These are phyloP conservation scores for Boletus vinaceobasis DNA, from an alignment of 768 basidiomycete species.

Conservation along the genomic window DNA sequence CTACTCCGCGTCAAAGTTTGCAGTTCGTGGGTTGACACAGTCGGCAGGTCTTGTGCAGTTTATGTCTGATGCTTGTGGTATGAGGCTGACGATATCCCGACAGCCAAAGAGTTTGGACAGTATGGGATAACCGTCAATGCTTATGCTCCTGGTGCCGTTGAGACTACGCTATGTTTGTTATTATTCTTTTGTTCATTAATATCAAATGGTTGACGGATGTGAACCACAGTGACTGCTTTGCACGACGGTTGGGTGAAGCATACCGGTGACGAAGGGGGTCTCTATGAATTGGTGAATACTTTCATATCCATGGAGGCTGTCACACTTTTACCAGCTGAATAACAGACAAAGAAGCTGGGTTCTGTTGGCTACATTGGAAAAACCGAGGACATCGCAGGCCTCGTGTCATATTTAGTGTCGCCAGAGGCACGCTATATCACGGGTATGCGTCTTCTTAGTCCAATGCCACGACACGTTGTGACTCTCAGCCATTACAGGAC, in stretches of 20 bases:
- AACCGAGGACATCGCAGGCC: background rate
- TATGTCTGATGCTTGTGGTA: background rate
- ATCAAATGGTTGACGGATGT: background rate
- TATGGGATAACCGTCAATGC: background rate
- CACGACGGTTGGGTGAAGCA: background rate
- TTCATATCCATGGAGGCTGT: background rate
- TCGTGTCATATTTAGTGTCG: background rate
- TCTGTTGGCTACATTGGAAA: background rate
- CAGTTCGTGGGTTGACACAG: background rate
- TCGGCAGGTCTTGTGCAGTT: background rate
- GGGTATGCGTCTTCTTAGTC: background rate
- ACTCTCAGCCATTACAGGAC: background rate
- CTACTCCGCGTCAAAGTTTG: background rate
- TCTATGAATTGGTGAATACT: background rate
- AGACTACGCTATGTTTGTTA: background rate
- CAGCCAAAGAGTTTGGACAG: background rate
- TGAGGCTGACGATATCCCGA: background rate
- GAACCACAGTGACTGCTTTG: background rate
- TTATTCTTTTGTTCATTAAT: background rate
- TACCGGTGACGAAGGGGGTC: background rate
- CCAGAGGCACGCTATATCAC: background rate
- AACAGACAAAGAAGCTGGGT: background rate
- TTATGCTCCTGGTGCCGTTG: background rate
- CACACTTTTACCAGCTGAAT: background rate
- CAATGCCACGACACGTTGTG: background rate